Percentiles rank a stretch among this genome's conserved stretches.
These are phyloP conservation scores for Warburgia ugandensis DNA, from an alignment of 164 flowering plant species.

Conservation along the genomic window DNA sequence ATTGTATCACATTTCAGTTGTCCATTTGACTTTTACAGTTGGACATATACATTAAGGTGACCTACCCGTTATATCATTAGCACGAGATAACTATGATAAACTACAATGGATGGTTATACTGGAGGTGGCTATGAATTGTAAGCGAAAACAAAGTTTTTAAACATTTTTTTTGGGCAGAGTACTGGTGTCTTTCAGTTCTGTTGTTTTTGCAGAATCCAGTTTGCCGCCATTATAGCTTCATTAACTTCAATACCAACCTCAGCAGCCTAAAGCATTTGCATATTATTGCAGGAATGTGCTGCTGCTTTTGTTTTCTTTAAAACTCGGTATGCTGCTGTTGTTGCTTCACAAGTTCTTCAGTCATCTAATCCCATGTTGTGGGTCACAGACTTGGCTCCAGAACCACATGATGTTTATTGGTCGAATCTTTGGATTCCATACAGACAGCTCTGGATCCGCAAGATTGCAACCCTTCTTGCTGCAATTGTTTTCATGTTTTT, in stretches of 20 bases:
- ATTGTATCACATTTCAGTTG: no score
- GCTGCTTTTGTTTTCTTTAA: conserved; percentile 91
- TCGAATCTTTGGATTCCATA: conserved; percentile 74
- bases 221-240: neutral
- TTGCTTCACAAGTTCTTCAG: conserved; percentile 66
- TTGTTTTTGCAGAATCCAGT: neutral
- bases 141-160: no score
- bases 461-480: conserved; percentile 51
- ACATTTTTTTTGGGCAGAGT: no score
- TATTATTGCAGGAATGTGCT: conserved; percentile 59
- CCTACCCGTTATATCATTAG: no score
- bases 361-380: conserved; percentile 86
- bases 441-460: conserved; percentile 80
- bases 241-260: no score
- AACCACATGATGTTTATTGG: conserved; percentile 88
- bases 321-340: conserved; percentile 77
- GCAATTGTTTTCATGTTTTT: conserved; percentile 54
- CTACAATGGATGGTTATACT: no score
- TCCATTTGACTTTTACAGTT: no score
- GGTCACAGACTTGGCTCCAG: conserved; percentile 91
- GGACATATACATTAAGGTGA: no score
- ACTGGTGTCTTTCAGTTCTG: no score
- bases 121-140: no score
- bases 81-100: no score
- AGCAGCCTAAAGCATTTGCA: no score